Percentiles rank a stretch among this genome's conserved stretches.
These are phyloP conservation scores for Phytophthora parvispora DNA, from an alignment of 352 stramenopile genomes.

Conservation along the genomic window DNA sequence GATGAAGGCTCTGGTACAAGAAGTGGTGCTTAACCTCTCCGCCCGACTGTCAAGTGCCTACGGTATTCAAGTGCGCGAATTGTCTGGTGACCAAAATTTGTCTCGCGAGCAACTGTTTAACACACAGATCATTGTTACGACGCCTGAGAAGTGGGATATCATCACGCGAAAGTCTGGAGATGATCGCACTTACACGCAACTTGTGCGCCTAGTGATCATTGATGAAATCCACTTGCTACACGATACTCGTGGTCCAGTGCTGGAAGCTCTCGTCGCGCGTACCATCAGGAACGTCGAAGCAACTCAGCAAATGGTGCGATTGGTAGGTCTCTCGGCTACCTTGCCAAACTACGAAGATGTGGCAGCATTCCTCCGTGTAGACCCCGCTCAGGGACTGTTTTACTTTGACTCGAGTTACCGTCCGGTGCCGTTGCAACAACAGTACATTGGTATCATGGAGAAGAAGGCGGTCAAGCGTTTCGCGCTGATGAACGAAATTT, in stretches of 20 bases:
- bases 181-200: slow-evolving; percentile 97
- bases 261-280: slow-evolving; percentile 98
- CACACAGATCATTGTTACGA: slow-evolving; percentile 99
- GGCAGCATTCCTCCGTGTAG: slow-evolving; percentile 98
- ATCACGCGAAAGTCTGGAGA: slow-evolving; percentile 99
- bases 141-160: slow-evolving; percentile 99
- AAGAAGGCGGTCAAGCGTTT: slow-evolving; percentile 99
- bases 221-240: slow-evolving; percentile 99
- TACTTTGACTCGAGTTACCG: slow-evolving; percentile 99
- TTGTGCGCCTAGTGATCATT: slow-evolving; percentile 99
- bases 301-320: slow-evolving; percentile 97
- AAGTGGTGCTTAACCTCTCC: slow-evolving; percentile 99
- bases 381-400: slow-evolving; percentile 98
- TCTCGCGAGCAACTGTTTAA: slow-evolving; percentile 98
- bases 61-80: slow-evolving; percentile 96
- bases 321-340: slow-evolving; percentile 99
- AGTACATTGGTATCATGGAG: slow-evolving; percentile 99
- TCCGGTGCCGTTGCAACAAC: slow-evolving; percentile 99
- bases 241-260: slow-evolving; percentile 98
- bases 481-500: slow-evolving; percentile 99
- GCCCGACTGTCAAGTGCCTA: slow-evolving; percentile 94
- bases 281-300: slow-evolving; percentile 99
- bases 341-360: slow-evolving; percentile 99
- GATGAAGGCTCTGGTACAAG: slow-evolving; percentile 99
- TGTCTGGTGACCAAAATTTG: slow-evolving; percentile 99